A percentile compares a stretch with the other conserved stretches of the same genome.
Conservation (phyloP, 2,329 filamentous ascomycete species). For the Fragosphaeria purpurea region DNA sequence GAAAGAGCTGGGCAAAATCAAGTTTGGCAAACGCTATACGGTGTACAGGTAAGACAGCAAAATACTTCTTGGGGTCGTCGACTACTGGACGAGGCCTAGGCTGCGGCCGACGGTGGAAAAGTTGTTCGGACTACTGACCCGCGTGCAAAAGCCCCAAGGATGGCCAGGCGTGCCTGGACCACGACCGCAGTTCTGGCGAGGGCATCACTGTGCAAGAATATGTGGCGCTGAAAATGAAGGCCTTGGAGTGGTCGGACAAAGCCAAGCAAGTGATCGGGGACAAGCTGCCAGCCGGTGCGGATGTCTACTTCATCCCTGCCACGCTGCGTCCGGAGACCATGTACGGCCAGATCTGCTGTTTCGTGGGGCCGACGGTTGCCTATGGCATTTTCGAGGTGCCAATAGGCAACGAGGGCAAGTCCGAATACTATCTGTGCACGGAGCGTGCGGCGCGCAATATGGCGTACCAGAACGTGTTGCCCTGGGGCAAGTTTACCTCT, state of each 20-base stretch:
- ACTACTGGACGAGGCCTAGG: no score
- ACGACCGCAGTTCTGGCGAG: constrained; percentile 73
- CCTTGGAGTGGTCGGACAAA: constrained; percentile 76
- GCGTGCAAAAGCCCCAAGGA: constrained; percentile 53
- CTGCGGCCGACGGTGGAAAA: no score
- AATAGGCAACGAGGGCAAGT: constrained; percentile 38
- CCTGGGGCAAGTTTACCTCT: constrained; percentile 55
- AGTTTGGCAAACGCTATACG: constrained; percentile 57
- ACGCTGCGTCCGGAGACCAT: constrained; percentile 93
- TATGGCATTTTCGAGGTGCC: constrained; percentile 64
- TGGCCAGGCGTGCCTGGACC: constrained; percentile 78
- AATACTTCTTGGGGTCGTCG: no score
- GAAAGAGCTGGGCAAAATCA: constrained; percentile 82
- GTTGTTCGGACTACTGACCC: no score
- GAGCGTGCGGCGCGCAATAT: constrained; percentile 73
- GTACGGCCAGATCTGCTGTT: constrained; percentile 96
- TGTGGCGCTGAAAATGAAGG: constrained; percentile 81
- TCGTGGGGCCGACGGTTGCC: constrained; percentile 78
- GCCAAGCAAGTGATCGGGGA: constrained; percentile 62
- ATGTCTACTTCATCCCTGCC: constrained; percentile 82
- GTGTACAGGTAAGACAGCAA: constrained; percentile 10
- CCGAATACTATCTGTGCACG: constrained; percentile 62
- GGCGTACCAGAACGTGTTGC: constrained; percentile 84
- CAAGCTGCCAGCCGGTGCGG: constrained; percentile 68
- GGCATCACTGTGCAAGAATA: constrained; percentile 84